phyloP scores from a whole-genome alignment of 352 stramenopile species.

The Phytophthora pistaciae region DNA sequence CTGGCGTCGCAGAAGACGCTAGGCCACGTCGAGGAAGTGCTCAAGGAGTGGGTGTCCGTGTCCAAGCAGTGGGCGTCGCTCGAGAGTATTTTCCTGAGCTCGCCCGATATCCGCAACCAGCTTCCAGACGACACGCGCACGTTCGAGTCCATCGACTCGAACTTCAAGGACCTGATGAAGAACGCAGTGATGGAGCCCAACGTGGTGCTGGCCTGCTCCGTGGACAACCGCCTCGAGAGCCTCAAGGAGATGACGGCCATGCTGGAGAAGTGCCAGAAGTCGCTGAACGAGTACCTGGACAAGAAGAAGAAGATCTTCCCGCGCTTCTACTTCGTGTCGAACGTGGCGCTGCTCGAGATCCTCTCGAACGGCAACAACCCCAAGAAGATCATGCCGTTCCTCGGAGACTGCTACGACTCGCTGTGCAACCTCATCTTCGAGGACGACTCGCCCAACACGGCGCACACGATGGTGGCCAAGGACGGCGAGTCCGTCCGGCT shows the following conservation, averaged over 20 bases:
- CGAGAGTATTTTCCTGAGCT: slow-evolving; percentile 91
- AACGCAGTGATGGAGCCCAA: slow-evolving; percentile 89
- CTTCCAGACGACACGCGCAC: slow-evolving; percentile 87
- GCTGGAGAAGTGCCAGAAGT: slow-evolving; percentile 91
- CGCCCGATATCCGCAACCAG: slow-evolving; percentile 89
- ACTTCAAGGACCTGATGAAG: slow-evolving; percentile 93
- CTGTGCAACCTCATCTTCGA: slow-evolving; percentile 89
- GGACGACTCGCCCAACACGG: slow-evolving; percentile 80
- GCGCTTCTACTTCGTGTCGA: slow-evolving; percentile 93
- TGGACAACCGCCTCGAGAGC: slow-evolving; percentile 83
- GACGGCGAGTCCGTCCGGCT: slow-evolving; percentile 73
- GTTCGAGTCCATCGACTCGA: slow-evolving; percentile 90
- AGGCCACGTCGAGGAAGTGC: slow-evolving; percentile 86
- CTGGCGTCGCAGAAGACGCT: slow-evolving; percentile 82
- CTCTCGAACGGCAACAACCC: slow-evolving; percentile 94
- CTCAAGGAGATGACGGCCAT: slow-evolving; percentile 91
- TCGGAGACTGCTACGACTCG: slow-evolving; percentile 98
- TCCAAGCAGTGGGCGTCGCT: slow-evolving; percentile 90
- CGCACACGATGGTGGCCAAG: slow-evolving; percentile 89
- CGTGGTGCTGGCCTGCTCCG: slow-evolving; percentile 76
- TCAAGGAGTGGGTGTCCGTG: slow-evolving; percentile 90
- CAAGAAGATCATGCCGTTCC: slow-evolving; percentile 98
- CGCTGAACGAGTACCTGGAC: slow-evolving; percentile 90
- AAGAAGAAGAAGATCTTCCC: slow-evolving; percentile 94
- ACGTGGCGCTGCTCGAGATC: slow-evolving; percentile 88